Percentiles rank a stretch among this genome's conserved stretches.
Evolutionary conservation across 2,329 filamentous ascomycete species (phyloP).

Genomic region (Apiospora marii): DNA sequence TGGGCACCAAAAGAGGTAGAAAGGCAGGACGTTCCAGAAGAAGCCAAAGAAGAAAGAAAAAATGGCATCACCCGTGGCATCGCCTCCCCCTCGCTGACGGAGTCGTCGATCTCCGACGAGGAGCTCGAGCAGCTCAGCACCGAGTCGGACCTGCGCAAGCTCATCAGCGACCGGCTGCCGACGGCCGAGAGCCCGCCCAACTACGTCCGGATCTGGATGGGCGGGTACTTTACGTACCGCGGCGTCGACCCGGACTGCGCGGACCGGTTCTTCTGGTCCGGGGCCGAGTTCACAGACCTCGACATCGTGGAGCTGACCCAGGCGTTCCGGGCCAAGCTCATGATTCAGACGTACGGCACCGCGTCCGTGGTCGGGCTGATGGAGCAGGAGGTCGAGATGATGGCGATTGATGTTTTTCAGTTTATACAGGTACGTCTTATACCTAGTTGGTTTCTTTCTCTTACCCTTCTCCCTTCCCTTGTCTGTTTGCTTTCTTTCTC

Average conservation of each 20-base stretch:
- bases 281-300: slow-evolving; percentile 19
- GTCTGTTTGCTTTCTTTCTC: neutral
- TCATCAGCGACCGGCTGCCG: neutral
- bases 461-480: neutral
- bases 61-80: neutral
- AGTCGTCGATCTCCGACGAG: neutral
- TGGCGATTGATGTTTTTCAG: neutral
- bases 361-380: neutral
- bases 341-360: neutral
- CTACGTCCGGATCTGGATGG: slow-evolving; percentile 26
- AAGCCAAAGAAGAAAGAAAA: neutral
- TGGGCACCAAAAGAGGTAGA: too few relatives aligned
- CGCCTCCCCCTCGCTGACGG: neutral
- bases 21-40: too few relatives aligned
- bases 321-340: slow-evolving; percentile 10
- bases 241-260: slow-evolving; percentile 21
- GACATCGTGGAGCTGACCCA: slow-evolving; percentile 15
- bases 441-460: neutral
- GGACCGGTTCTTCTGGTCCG: slow-evolving; percentile 21
- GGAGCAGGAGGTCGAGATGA: slow-evolving; percentile 1
- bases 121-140: neutral
- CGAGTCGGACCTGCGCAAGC: slow-evolving; percentile 1
- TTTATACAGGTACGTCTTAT: neutral
- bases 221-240: slow-evolving; percentile 26
- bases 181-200: slow-evolving; percentile 21